phyloP scores from a whole-genome alignment of 169 alveolate genomes.

The Plasmodium gallinaceum region DNA sequence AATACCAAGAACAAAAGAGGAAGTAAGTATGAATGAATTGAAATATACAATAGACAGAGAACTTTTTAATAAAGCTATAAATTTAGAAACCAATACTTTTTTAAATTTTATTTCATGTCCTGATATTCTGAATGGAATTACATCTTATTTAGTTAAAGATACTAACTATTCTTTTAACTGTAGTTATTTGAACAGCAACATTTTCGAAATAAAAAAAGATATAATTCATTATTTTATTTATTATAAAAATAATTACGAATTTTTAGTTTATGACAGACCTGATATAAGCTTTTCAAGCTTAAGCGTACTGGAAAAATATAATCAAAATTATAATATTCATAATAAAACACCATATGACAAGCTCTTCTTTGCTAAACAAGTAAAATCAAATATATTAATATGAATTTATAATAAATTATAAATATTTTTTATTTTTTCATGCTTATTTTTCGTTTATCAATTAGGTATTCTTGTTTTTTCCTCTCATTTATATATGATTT shows the following conservation, averaged over 20 bases:
- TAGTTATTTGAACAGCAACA: slow-evolving; percentile 31
- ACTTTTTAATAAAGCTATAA: slow-evolving; percentile 62
- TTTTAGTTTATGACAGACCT: slow-evolving; percentile 28
- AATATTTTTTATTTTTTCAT: background rate
- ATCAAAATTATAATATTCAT: slow-evolving; percentile 26
- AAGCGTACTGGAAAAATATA: slow-evolving; percentile 40
- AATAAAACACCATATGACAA: slow-evolving; percentile 12
- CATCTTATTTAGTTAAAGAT: slow-evolving; percentile 63
- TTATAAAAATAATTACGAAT: slow-evolving; percentile 60
- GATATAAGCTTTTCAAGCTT: slow-evolving; percentile 72
- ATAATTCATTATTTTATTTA: slow-evolving; percentile 54
- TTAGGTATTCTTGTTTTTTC: background rate
- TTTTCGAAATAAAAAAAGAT: slow-evolving; percentile 58
- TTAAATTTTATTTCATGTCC: slow-evolving; percentile 68
- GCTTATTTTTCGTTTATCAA: too few species aligned
- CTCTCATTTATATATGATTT: background rate
- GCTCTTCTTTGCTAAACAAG: slow-evolving; percentile 35
- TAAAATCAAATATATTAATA: background rate
- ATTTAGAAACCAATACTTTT: slow-evolving; percentile 59
- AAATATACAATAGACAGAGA: slow-evolving; percentile 57
- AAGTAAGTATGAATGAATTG: slow-evolving; percentile 60
- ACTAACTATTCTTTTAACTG: slow-evolving; percentile 33
- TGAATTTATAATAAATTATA: background rate
- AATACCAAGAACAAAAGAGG: slow-evolving; percentile 54
- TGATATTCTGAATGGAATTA: slow-evolving; percentile 54